Conservation (phyloP, 345 rosid species). For the Moricandia moricandioides region DNA sequence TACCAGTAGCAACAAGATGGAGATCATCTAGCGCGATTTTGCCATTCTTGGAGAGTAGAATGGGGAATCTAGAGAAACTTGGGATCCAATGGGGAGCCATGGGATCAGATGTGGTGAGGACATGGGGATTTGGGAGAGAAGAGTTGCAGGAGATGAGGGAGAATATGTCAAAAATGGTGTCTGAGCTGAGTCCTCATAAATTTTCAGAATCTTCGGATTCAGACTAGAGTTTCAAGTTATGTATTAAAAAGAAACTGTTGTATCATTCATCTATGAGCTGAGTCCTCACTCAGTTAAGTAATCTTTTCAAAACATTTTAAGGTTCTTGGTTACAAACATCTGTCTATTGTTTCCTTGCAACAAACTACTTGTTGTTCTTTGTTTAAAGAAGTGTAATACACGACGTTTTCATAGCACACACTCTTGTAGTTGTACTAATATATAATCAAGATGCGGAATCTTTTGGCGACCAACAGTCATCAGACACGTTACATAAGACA, state of each 20-base stretch:
- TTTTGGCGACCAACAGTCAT: background rate
- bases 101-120: constrained; percentile 60
- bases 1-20: constrained; percentile 71
- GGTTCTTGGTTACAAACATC: too few species aligned
- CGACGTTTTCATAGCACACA: background rate
- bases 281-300: too few species aligned
- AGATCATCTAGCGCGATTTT: constrained; percentile 63
- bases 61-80: constrained; percentile 51
- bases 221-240: constrained; percentile 39
- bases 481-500: background rate
- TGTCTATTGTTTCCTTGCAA: background rate
- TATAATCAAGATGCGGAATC: background rate
- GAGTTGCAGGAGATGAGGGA: constrained; percentile 76
- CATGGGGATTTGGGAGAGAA: constrained; percentile 86
- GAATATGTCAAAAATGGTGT: constrained; percentile 61
- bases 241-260: background rate
- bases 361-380: constrained; percentile 1
- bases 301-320: too few species aligned
- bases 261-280: background rate
- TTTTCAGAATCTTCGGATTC: constrained; percentile 49
- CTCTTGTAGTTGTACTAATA: background rate
- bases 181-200: constrained; percentile 42
- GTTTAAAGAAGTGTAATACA: background rate
- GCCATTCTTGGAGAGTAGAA: constrained; percentile 65
- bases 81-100: constrained; percentile 64